A percentile compares a stretch with the other conserved stretches of the same genome.
Evolutionary conservation across 352 stramenopile species (phyloP).

Genomic region (Pelagophyceae sp.): DNA sequence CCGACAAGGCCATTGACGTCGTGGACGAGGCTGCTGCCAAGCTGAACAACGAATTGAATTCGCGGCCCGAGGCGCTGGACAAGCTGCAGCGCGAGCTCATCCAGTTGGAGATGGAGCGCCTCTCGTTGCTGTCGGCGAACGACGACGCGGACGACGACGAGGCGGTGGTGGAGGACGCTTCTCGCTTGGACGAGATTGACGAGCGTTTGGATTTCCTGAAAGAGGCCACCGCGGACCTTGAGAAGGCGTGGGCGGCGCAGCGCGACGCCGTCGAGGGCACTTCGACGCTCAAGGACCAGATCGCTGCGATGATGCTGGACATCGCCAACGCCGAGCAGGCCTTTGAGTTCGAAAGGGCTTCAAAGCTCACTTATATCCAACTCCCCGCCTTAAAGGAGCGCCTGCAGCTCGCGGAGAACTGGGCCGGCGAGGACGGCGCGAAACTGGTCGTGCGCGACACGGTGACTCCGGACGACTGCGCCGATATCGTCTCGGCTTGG

Average conservation of each 20-base stretch:
- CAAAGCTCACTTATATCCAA: slow-evolving; percentile 88
- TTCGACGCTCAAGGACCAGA: slow-evolving; percentile 73
- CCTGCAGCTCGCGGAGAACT: slow-evolving; percentile 48
- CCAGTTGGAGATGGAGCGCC: slow-evolving; percentile 89
- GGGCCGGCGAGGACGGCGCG: slow-evolving; percentile 40
- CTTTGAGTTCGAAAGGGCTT: slow-evolving; percentile 84
- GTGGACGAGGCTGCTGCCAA: slow-evolving; percentile 86
- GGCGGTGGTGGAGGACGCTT: slow-evolving; percentile 30
- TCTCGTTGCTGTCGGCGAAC: slow-evolving; percentile 35
- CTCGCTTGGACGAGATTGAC: slow-evolving; percentile 53
- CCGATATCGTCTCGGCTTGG: slow-evolving; percentile 64
- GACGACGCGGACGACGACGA: slow-evolving; percentile 21
- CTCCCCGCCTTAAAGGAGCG: slow-evolving; percentile 79
- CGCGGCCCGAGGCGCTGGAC: slow-evolving; percentile 63
- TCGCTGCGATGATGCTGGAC: slow-evolving; percentile 77
- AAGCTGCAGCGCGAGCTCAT: slow-evolving; percentile 89
- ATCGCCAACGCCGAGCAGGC: slow-evolving; percentile 79
- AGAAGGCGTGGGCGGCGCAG: slow-evolving; percentile 66
- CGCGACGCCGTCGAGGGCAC: slow-evolving; percentile 67
- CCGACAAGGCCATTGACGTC: slow-evolving; percentile 90
- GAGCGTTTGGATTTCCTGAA: slow-evolving; percentile 61
- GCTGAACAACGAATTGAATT: slow-evolving; percentile 68
- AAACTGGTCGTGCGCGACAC: slow-evolving; percentile 22
- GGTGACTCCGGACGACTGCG: slow-evolving; percentile 74
- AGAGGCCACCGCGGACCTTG: slow-evolving; percentile 78